These are phyloP conservation scores for Crithidia acanthocephali DNA, from an alignment of 208 protist species.

Conservation along the genomic window DNA sequence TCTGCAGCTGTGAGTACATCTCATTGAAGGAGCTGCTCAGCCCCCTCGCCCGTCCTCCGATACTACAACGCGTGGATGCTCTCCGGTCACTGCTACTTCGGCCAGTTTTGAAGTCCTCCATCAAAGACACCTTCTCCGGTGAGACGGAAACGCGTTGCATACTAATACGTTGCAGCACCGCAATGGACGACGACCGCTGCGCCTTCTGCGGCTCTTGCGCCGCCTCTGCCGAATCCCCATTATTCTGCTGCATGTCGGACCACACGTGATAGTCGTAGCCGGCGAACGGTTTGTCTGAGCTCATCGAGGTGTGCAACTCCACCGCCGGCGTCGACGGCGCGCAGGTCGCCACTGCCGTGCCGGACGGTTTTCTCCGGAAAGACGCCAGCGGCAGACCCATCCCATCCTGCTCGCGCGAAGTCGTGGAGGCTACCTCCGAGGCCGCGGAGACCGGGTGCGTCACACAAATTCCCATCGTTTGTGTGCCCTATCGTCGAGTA, in stretches of 20 bases:
- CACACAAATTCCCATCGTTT: constrained; percentile 15
- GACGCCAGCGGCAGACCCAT: neutral
- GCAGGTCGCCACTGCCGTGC: neutral
- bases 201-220: neutral
- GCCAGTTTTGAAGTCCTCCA: constrained; percentile 26
- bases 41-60: constrained; percentile 29
- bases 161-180: constrained; percentile 43
- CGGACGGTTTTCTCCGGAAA: neutral
- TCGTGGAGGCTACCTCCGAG: neutral
- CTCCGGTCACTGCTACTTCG: constrained; percentile 5
- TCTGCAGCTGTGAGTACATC: constrained; percentile 30
- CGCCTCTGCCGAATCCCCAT: neutral
- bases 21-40: constrained; percentile 48
- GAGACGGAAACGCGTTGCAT: constrained; percentile 26
- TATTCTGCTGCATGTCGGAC: constrained; percentile 17
- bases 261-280: constrained; percentile 27
- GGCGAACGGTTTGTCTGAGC: constrained; percentile 20
- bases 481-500: neutral
- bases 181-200: constrained; percentile 40
- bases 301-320: constrained; percentile 6
- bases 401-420: neutral
- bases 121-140: constrained; percentile 12
- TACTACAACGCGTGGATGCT: constrained; percentile 16
- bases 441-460: constrained; percentile 2
- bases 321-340: neutral